These are phyloP conservation scores for Hemileia vastatrix DNA, from an alignment of 1,284 basidiomycete genomes.

Conservation along the genomic window DNA sequence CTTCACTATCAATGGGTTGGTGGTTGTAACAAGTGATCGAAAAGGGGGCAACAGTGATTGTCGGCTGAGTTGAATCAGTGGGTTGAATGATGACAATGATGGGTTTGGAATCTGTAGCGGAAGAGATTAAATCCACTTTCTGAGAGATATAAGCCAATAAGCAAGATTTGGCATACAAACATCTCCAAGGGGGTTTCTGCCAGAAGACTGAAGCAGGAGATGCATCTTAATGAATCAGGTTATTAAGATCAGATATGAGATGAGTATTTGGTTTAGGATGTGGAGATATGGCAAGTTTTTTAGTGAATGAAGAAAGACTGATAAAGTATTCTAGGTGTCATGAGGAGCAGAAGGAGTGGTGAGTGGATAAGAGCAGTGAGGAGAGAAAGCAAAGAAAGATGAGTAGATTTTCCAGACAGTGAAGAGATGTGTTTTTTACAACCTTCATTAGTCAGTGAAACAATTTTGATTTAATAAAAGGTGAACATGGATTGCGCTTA, in stretches of 20 bases:
- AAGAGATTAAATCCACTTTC: too few species aligned
- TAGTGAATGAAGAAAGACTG: too few species aligned
- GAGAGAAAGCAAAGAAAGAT: slow-evolving; percentile 49
- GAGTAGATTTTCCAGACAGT: slow-evolving; percentile 44
- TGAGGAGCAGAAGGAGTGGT: too few species aligned
- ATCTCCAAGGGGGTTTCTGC: too few species aligned
- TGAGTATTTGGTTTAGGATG: slow-evolving; percentile 56
- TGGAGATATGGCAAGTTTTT: slow-evolving; percentile 55
- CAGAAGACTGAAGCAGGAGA: too few species aligned
- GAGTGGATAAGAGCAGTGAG: slow-evolving; percentile 48
- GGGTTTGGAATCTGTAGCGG: slow-evolving; percentile 46
- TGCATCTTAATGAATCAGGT: neutral
- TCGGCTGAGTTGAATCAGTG: slow-evolving; percentile 42
- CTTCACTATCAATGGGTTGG: slow-evolving; percentile 49
- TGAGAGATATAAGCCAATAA: too few species aligned
- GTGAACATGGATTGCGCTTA: slow-evolving; percentile 16
- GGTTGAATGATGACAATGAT: too few species aligned
- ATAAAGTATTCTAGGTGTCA: too few species aligned
- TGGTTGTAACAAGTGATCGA: slow-evolving; percentile 2
- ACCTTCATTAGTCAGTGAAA: slow-evolving; percentile 37
- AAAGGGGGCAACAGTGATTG: slow-evolving; percentile 28
- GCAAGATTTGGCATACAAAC: too few species aligned
- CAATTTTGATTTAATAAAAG: slow-evolving; percentile 36
- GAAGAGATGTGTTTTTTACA: slow-evolving; percentile 50
- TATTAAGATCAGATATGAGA: too few species aligned